Evolutionary conservation across 2,329 filamentous ascomycete species (phyloP).

Genomic region (Dissoconium aciculare): DNA sequence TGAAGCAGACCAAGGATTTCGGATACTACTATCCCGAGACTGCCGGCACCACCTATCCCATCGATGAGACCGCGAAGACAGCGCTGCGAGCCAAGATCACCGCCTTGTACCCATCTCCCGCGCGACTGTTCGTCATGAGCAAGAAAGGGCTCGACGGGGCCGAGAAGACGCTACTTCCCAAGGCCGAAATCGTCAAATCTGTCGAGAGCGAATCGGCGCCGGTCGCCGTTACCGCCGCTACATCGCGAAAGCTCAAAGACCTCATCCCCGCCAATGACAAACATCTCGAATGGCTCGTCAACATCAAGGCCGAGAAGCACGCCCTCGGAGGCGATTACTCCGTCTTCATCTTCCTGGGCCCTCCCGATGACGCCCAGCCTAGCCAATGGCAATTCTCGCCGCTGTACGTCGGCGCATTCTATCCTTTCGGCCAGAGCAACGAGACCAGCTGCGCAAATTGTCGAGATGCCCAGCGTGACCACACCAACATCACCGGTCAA

Average conservation of each 20-base stretch:
- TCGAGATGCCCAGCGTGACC: not conserved
- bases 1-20: constrained; percentile 46
- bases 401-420: constrained; percentile 41
- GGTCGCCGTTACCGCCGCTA: too few relatives aligned
- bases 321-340: constrained; percentile 47
- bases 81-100: not conserved
- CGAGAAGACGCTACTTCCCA: not conserved
- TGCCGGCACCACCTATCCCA: constrained; percentile 22
- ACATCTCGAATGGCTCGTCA: constrained; percentile 34
- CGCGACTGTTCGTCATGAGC: not conserved
- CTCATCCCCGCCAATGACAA: too few relatives aligned
- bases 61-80: not conserved
- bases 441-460: not conserved
- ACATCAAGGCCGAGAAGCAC: constrained; percentile 47
- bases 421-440: not conserved
- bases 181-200: not conserved
- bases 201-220: too few relatives aligned
- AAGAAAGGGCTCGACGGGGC: not conserved
- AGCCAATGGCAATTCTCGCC: constrained; percentile 37
- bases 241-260: too few relatives aligned
- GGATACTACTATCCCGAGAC: constrained; percentile 64
- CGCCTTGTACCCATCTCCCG: not conserved
- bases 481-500: not conserved
- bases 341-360: constrained; percentile 54
- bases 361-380: constrained; percentile 30